phyloP scores from a whole-genome alignment of 305 asterid genomes.

The Fraxinus angustifolia region DNA sequence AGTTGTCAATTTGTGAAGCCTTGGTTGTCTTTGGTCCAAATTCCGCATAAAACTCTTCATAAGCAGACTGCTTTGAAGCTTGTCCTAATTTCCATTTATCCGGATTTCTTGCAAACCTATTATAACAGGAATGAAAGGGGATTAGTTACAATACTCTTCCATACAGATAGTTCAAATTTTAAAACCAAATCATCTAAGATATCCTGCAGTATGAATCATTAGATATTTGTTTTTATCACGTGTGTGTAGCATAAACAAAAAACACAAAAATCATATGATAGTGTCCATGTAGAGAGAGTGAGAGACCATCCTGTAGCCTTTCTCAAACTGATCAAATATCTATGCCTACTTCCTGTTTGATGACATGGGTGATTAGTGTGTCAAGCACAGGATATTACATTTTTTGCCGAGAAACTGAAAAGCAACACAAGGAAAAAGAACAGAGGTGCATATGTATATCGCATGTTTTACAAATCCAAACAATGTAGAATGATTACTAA shows the following conservation, averaged over 20 bases:
- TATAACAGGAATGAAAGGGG: slow-evolving; percentile 15
- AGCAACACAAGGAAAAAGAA: not conserved
- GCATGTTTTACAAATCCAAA: not conserved
- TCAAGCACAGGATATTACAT: not conserved
- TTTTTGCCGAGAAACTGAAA: not conserved
- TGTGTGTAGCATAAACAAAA: not conserved
- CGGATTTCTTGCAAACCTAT: slow-evolving; percentile 63
- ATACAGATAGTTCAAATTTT: not conserved
- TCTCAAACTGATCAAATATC: not conserved
- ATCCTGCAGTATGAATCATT: not conserved
- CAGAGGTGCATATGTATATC: not conserved
- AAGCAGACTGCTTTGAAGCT: slow-evolving; percentile 61
- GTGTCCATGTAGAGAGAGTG: not conserved
- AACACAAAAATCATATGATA: not conserved
- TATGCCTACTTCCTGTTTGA: not conserved
- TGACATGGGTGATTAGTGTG: not conserved
- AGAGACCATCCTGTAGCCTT: not conserved
- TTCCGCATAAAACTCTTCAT: slow-evolving; percentile 59
- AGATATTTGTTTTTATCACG: not conserved
- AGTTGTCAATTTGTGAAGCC: slow-evolving; percentile 48
- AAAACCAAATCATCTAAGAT: not conserved
- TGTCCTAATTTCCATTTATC: slow-evolving; percentile 85
- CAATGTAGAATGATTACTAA: not conserved
- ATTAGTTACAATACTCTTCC: not conserved
- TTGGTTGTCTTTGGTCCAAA: slow-evolving; percentile 62